Evolutionary conservation across 495 filamentous ascomycete species (phyloP).

Genomic region (Pseudevernia furfuracea): DNA sequence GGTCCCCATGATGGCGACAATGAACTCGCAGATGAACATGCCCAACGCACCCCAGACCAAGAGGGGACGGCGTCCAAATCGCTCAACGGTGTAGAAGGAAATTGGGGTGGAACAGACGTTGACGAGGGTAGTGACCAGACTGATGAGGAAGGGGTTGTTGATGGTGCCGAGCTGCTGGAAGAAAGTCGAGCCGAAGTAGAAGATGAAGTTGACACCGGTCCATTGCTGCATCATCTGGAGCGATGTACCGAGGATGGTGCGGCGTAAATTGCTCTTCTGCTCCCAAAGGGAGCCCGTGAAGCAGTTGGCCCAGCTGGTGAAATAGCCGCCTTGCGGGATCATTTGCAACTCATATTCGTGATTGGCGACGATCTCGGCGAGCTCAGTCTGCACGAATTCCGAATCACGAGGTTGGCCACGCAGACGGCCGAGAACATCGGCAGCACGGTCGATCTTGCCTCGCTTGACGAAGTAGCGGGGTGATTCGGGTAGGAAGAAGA

Average conservation of each 20-base stretch:
- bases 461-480: conserved; percentile 55
- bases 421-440: conserved; percentile 38
- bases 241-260: conserved; percentile 57
- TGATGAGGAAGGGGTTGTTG: conserved; percentile 58
- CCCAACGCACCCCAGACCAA: conserved; percentile 61
- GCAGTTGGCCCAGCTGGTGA: conserved; percentile 50
- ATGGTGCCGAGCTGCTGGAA: conserved; percentile 55
- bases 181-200: conserved; percentile 65
- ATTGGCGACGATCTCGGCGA: conserved; percentile 63
- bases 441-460: conserved; percentile 48
- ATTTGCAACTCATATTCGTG: conserved; percentile 57
- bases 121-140: conserved; percentile 64
- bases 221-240: conserved; percentile 70
- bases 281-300: conserved; percentile 53
- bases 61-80: conserved; percentile 59
- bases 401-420: conserved; percentile 36
- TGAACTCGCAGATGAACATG: conserved; percentile 63
- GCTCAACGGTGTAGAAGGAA: conserved; percentile 62
- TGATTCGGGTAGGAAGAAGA: conserved; percentile 58
- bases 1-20: conserved; percentile 57
- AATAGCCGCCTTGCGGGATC: conserved; percentile 43
- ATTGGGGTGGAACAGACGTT: conserved; percentile 69
- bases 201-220: conserved; percentile 40
- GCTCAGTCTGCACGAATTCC: conserved; percentile 45
- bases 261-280: conserved; percentile 50